Evolutionary conservation across 2,329 filamentous ascomycete species (phyloP).

Genomic region (Calonectria honghensis): DNA sequence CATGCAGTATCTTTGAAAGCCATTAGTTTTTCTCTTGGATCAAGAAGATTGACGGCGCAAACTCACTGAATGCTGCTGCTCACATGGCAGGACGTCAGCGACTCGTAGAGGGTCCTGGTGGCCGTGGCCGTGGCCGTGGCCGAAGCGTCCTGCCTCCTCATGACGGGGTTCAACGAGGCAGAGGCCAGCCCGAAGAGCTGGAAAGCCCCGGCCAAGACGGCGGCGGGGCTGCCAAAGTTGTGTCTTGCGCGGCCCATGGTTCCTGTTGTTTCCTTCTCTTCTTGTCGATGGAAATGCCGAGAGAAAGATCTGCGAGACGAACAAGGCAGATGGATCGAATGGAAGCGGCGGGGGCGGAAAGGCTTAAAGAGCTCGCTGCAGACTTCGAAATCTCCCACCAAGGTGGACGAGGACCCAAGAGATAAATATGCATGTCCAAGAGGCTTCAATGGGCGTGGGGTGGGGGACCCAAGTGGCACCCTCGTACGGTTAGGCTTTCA

Average conservation of each 20-base stretch:
- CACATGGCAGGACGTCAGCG: slow-evolving; percentile 50
- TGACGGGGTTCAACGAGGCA: slow-evolving; percentile 44
- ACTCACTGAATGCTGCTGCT: slow-evolving; percentile 49
- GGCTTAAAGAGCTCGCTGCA: slow-evolving; percentile 15
- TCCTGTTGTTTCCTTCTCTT: slow-evolving; percentile 1
- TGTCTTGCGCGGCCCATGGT: slow-evolving; percentile 45
- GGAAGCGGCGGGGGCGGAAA: background rate
- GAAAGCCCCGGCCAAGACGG: slow-evolving; percentile 36
- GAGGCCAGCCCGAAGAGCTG: slow-evolving; percentile 47
- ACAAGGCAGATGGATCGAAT: background rate
- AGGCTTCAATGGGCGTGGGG: slow-evolving; percentile 21
- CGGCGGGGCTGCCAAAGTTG: slow-evolving; percentile 38
- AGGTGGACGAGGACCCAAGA: background rate
- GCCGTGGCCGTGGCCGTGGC: slow-evolving; percentile 41
- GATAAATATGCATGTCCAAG: slow-evolving; percentile 13
- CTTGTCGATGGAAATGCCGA: background rate
- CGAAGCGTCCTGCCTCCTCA: slow-evolving; percentile 43
- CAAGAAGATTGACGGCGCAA: rapidly evolving
- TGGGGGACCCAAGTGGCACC: background rate
- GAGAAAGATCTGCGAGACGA: background rate
- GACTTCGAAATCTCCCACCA: background rate
- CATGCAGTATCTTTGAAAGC: slow-evolving; percentile 47
- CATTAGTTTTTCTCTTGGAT: background rate
- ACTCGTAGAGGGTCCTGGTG: slow-evolving; percentile 39
- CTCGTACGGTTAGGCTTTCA: slow-evolving; percentile 31